Conservation (phyloP, 306 rosid genomes). For the Dryas octopetala region DNA sequence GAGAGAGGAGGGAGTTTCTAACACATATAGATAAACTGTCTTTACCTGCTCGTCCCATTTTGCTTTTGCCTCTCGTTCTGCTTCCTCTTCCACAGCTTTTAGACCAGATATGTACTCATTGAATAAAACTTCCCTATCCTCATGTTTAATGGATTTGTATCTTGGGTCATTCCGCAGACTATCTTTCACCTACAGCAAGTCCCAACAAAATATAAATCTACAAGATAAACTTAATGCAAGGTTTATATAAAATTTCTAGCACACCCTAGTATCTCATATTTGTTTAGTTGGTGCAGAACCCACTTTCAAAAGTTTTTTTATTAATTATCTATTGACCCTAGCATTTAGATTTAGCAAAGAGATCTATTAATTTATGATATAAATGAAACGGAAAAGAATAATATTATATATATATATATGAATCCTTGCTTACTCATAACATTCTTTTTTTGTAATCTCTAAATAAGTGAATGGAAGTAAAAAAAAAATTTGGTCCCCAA, state of each 20-base stretch:
- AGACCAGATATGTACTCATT: slow-evolving; percentile 74
- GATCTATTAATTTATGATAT: background rate
- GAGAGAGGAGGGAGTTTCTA: background rate
- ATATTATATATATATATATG: too few relatives aligned
- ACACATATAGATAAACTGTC: background rate
- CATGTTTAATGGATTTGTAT: slow-evolving; percentile 78
- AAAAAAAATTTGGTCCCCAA: too few relatives aligned
- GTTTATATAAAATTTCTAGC: slow-evolving; percentile 5
- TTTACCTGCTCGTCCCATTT: slow-evolving; percentile 89
- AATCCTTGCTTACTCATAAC: too few relatives aligned
- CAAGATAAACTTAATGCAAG: background rate
- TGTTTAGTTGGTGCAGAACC: background rate
- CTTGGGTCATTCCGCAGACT: slow-evolving; percentile 78
- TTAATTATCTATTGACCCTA: background rate
- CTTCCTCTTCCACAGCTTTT: slow-evolving; percentile 73
- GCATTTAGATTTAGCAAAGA: background rate
- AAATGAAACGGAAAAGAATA: background rate
- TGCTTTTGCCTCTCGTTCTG: slow-evolving; percentile 72
- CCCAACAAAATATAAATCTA: slow-evolving; percentile 24
- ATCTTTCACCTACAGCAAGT: slow-evolving; percentile 70
- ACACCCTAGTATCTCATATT: background rate
- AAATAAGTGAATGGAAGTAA: too few relatives aligned
- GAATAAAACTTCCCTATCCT: slow-evolving; percentile 79
- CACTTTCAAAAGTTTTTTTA: background rate
- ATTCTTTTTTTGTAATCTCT: too few relatives aligned